Percentiles rank a stretch among this genome's conserved stretches.
Conservation (phyloP, 768 basidiomycete species). For the Boletus tylopilopsis region DNA sequence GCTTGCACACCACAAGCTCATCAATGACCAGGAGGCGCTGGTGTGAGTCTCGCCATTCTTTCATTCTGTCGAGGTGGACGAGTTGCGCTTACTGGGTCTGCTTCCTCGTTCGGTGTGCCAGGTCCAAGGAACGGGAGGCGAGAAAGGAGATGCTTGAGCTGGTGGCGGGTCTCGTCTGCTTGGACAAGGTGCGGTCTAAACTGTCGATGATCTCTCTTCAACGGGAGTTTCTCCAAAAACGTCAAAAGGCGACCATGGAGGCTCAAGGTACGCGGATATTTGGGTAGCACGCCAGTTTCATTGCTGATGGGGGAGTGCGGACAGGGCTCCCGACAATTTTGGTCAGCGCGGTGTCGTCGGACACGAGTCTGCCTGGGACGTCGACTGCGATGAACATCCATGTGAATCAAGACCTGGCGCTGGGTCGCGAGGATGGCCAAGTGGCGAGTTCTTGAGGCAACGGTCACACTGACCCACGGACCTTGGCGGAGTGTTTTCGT, state of each 20-base stretch:
- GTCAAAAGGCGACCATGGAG: constrained; percentile 37
- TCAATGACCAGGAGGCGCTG: constrained; percentile 84
- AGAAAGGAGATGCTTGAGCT: constrained; percentile 74
- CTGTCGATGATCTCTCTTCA: constrained; percentile 74
- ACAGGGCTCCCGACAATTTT: neutral
- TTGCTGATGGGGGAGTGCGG: neutral
- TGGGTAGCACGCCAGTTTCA: too few species aligned
- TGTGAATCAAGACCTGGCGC: neutral
- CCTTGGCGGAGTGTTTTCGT: too few species aligned
- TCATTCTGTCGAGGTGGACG: neutral
- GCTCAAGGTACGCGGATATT: neutral
- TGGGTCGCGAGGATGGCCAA: neutral
- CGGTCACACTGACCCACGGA: too few species aligned
- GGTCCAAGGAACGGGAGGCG: constrained; percentile 76
- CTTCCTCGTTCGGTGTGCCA: constrained; percentile 26
- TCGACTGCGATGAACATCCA: neutral
- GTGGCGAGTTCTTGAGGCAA: neutral
- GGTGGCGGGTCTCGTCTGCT: constrained; percentile 78
- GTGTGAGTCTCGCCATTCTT: constrained; percentile 53
- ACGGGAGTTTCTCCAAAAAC: constrained; percentile 56
- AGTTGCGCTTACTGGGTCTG: too few species aligned
- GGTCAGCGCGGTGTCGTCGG: neutral
- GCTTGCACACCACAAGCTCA: constrained; percentile 87
- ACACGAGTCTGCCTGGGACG: neutral
- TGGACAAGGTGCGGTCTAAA: constrained; percentile 80